phyloP scores from a whole-genome alignment of 169 alveolate genomes.

The Cryptosporidium ryanae region DNA sequence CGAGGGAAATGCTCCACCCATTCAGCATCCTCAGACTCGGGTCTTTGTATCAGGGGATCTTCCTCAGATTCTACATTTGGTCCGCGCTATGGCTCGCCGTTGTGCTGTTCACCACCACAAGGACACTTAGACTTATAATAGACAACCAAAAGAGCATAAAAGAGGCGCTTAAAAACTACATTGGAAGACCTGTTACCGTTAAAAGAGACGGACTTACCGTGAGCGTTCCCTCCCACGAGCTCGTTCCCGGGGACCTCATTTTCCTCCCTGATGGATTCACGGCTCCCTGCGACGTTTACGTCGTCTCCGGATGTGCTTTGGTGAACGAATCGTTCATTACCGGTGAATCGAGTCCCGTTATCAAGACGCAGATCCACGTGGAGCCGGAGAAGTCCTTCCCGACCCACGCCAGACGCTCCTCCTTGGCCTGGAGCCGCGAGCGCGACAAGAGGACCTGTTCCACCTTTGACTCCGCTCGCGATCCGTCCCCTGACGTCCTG shows the following conservation, averaged over 20 bases:
- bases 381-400: background rate
- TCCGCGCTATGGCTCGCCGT: constrained; percentile 25
- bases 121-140: constrained; percentile 30
- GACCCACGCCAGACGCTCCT: background rate
- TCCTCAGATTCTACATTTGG: constrained; percentile 63
- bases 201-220: constrained; percentile 27
- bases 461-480: background rate
- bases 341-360: constrained; percentile 58
- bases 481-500: no score
- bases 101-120: constrained; percentile 17
- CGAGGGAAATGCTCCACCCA: constrained; percentile 41
- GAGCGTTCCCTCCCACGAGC: constrained; percentile 44
- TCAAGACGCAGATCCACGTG: constrained; percentile 19
- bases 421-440: background rate
- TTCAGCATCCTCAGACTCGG: constrained; percentile 49
- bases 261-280: constrained; percentile 25
- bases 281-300: constrained; percentile 65
- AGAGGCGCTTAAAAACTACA: constrained; percentile 41
- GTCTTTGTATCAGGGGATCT: constrained; percentile 57
- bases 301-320: constrained; percentile 42
- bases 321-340: constrained; percentile 63
- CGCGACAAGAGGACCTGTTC: constrained; percentile 5
- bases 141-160: constrained; percentile 31
- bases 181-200: constrained; percentile 35
- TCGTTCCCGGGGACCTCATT: constrained; percentile 65